These are phyloP conservation scores for Malus fusca DNA, from an alignment of 306 rosid species.

Conservation along the genomic window DNA sequence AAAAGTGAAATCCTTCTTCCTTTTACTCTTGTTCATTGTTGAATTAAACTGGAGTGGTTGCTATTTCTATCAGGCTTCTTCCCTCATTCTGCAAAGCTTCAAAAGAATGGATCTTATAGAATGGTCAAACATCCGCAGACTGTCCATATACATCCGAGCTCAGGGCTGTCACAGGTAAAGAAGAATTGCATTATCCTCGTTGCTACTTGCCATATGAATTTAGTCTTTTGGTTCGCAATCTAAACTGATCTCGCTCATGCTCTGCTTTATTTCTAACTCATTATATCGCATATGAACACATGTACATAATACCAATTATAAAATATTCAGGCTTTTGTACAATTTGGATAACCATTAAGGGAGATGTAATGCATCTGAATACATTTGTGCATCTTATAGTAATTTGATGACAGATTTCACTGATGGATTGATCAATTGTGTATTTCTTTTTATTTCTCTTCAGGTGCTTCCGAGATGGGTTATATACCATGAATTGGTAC, in stretches of 20 bases:
- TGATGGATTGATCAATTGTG: not conserved
- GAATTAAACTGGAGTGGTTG: constrained; percentile 6
- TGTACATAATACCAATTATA: not conserved
- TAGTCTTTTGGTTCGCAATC: not conserved
- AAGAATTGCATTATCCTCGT: not conserved
- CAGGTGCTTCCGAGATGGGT: constrained; percentile 94
- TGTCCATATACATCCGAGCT: constrained; percentile 93
- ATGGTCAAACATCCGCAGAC: constrained; percentile 76
- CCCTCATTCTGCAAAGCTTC: constrained; percentile 74
- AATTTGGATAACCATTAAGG: not conserved
- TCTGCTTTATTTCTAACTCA: not conserved
- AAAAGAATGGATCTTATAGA: constrained; percentile 79
- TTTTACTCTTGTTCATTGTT: not conserved
- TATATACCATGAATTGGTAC: constrained; percentile 84
- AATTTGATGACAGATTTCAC: not conserved
- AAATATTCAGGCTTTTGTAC: not conserved
- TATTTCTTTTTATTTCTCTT: not conserved
- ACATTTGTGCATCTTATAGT: not conserved
- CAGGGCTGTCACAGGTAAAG: constrained; percentile 75
- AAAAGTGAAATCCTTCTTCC: not conserved
- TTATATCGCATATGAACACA: not conserved
- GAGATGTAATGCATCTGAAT: not conserved
- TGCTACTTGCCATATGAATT: not conserved
- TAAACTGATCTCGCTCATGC: not conserved
- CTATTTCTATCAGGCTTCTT: constrained; percentile 53